Conservation (phyloP, 192 early-diverging fungal genomes). For the Mycoemilia scoparia region DNA sequence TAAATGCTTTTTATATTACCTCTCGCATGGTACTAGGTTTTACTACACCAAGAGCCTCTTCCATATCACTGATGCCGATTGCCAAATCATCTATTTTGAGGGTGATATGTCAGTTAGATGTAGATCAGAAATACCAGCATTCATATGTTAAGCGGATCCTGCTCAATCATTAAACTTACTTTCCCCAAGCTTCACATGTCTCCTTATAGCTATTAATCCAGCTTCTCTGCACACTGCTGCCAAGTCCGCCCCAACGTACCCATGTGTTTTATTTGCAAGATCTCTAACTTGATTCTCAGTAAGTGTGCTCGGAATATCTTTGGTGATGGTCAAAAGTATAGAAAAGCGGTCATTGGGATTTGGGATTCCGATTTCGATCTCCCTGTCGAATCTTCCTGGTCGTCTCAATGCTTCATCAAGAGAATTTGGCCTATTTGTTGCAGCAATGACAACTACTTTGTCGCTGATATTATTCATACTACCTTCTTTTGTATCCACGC, state of each 20-base stretch:
- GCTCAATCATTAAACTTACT: no score
- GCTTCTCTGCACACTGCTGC: constrained; percentile 74
- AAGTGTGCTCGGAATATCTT: constrained; percentile 47
- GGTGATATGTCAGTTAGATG: no score
- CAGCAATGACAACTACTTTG: constrained; percentile 58
- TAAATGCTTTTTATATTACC: no score
- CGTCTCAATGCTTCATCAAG: constrained; percentile 79
- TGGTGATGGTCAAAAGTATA: constrained; percentile 56
- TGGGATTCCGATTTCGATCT: constrained; percentile 92
- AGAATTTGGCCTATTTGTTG: constrained; percentile 80
- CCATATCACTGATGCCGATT: constrained; percentile 3
- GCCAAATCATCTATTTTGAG: neutral
- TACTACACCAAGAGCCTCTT: constrained; percentile 4
- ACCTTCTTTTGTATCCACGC: constrained; percentile 14
- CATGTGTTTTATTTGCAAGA: constrained; percentile 57
- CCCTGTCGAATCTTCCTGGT: constrained; percentile 87
- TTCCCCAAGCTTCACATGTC: constrained; percentile 14
- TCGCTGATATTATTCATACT: constrained; percentile 2
- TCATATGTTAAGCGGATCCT: no score
- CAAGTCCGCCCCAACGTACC: constrained; percentile 96
- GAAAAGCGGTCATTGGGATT: constrained; percentile 38
- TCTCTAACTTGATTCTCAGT: constrained; percentile 32
- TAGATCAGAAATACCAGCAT: no score
- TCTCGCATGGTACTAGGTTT: constrained; percentile 26
- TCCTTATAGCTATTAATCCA: constrained; percentile 58